These are phyloP conservation scores for Diversispora epigaea DNA, from an alignment of 192 early-diverging fungal species.

Conservation along the genomic window DNA sequence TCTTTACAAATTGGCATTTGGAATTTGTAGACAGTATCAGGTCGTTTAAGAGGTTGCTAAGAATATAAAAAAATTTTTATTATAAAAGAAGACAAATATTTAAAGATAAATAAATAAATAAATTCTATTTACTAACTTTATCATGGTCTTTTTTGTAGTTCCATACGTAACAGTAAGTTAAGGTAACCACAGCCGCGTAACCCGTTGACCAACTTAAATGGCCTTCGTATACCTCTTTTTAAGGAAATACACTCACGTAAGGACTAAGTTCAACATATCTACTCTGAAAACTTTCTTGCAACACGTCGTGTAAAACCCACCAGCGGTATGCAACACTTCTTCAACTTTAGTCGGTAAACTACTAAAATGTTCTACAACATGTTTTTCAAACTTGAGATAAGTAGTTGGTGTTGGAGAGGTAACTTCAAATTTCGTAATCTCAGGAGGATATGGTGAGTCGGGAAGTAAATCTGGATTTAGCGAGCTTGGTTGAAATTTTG, in stretches of 20 bases:
- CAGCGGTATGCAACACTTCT: not conserved
- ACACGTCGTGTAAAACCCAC: not conserved
- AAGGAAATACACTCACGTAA: not conserved
- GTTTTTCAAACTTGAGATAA: conserved; percentile 3
- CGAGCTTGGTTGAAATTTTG: too few species aligned
- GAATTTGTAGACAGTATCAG: not conserved
- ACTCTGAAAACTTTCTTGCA: not conserved
- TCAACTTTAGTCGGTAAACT: conserved; percentile 5
- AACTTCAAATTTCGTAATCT: too few species aligned
- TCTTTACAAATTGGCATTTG: conserved; percentile 7
- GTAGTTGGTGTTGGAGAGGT: not conserved
- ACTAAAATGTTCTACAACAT: not conserved
- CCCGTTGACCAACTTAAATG: not conserved
- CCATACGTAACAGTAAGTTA: conserved; percentile 22
- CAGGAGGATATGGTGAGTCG: too few species aligned
- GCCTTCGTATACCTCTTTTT: conserved; percentile 4
- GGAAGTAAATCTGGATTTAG: too few species aligned
- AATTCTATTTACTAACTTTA: not conserved
- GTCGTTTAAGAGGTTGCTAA: not conserved
- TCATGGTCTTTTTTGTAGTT: conserved; percentile 10
- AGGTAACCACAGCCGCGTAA: conserved; percentile 4
- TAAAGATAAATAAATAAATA: not conserved
- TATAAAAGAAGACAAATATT: not conserved
- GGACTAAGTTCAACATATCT: not conserved
- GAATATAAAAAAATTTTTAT: not conserved